These are phyloP conservation scores for Sisymbrium altissimum DNA, from an alignment of 345 rosid species.

Conservation along the genomic window DNA sequence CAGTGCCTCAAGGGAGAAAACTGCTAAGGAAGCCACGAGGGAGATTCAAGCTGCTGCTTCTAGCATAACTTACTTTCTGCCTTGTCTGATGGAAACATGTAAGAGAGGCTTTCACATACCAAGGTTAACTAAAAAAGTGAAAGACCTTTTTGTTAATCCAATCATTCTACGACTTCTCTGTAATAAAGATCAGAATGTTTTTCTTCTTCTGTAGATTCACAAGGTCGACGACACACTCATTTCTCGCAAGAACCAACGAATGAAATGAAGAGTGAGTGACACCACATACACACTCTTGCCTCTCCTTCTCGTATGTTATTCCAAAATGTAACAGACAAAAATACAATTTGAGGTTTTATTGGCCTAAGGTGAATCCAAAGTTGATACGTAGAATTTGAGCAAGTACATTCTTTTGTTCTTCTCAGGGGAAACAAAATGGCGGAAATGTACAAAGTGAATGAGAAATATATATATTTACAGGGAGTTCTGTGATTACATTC, in stretches of 20 bases:
- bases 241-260: slow-evolving; percentile 61
- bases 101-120: background rate
- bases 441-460: slow-evolving; percentile 15
- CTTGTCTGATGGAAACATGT: background rate
- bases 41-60: background rate
- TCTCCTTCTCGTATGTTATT: background rate
- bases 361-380: background rate
- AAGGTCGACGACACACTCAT: slow-evolving; percentile 58
- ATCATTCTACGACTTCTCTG: background rate
- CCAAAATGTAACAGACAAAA: background rate
- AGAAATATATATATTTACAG: background rate
- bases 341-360: background rate
- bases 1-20: background rate
- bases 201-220: background rate
- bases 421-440: background rate
- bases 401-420: slow-evolving; percentile 17
- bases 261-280: slow-evolving; percentile 47
- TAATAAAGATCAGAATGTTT: background rate
- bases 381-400: background rate
- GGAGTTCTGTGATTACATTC: background rate
- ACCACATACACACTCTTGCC: background rate
- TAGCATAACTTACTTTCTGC: background rate
- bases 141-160: background rate
- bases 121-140: background rate
- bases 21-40: background rate